Evolutionary conservation across 164 flowering plant species (phyloP).

Genomic region (Paratinospora sagittata): DNA sequence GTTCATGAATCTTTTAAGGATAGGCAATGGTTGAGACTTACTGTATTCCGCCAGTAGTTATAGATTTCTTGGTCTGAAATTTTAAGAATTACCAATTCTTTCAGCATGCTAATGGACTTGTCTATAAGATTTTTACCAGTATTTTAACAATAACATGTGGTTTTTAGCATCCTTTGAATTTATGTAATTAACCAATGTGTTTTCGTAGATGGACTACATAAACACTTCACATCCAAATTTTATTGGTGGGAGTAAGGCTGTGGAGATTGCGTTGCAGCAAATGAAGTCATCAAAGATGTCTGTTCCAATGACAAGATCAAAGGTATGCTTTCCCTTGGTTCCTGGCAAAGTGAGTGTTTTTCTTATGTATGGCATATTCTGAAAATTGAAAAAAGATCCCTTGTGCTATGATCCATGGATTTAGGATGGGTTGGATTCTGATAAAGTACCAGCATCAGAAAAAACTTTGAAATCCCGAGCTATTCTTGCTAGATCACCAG

Average conservation of each 20-base stretch:
- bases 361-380: neutral
- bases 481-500: slow-evolving; percentile 60
- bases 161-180: neutral
- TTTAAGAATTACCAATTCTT: neutral
- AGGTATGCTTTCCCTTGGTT: slow-evolving; percentile 38
- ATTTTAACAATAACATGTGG: neutral
- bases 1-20: too few relatives aligned
- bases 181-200: neutral
- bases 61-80: neutral
- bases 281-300: slow-evolving; percentile 50
- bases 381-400: neutral
- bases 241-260: slow-evolving; percentile 95
- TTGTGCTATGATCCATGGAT: slow-evolving; percentile 2
- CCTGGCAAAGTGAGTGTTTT: neutral
- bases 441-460: slow-evolving; percentile 61
- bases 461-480: slow-evolving; percentile 64
- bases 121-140: neutral
- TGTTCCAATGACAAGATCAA: slow-evolving; percentile 39
- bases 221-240: slow-evolving; percentile 96
- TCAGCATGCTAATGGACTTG: neutral
- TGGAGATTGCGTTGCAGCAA: slow-evolving; percentile 69
- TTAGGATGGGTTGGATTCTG: slow-evolving; percentile 70
- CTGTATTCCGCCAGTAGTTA: too few relatives aligned
- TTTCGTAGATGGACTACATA: slow-evolving; percentile 89
- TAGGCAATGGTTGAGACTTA: too few relatives aligned